These are phyloP conservation scores for Colletotrichum spaethianum DNA, from an alignment of 2,329 filamentous ascomycete species.

Conservation along the genomic window DNA sequence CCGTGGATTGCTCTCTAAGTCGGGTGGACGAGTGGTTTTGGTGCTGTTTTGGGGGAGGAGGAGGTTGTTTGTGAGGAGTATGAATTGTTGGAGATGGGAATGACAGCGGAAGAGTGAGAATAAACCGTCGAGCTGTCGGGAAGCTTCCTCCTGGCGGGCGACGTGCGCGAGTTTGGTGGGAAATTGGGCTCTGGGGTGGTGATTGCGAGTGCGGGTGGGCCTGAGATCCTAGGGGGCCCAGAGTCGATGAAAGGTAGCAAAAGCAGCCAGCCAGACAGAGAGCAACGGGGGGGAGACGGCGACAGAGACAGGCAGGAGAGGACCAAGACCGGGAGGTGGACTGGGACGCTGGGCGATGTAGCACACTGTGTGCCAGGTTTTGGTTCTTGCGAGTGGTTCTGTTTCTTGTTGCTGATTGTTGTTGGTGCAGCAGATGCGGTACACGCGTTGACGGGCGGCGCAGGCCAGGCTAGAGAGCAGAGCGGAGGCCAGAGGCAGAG, in stretches of 20 bases:
- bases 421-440: slow-evolving; percentile 11
- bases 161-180: slow-evolving; percentile 37
- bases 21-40: slow-evolving; percentile 44
- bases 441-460: slow-evolving; percentile 5
- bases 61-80: slow-evolving; percentile 43
- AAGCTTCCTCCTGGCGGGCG: slow-evolving; percentile 35
- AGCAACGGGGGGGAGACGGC: not conserved
- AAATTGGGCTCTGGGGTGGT: slow-evolving; percentile 40
- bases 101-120: slow-evolving; percentile 36
- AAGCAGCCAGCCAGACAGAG: not conserved
- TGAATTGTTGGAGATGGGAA: slow-evolving; percentile 38
- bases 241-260: slow-evolving; percentile 10
- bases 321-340: not conserved
- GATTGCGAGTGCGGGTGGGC: slow-evolving; percentile 40
- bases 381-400: slow-evolving; percentile 12
- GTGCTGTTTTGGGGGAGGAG: slow-evolving; percentile 32
- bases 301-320: not conserved
- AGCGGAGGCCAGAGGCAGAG: not conserved
- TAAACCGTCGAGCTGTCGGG: slow-evolving; percentile 31
- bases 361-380: slow-evolving; percentile 3
- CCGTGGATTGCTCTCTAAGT: slow-evolving; percentile 42
- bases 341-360: slow-evolving; percentile 4
- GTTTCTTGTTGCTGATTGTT: slow-evolving; percentile 18
- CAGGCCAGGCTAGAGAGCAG: slow-evolving; percentile 9
- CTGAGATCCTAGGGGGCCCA: slow-evolving; percentile 21